These are phyloP conservation scores for Drechmeria coniospora DNA, from an alignment of 2,329 filamentous ascomycete genomes.

Conservation along the genomic window DNA sequence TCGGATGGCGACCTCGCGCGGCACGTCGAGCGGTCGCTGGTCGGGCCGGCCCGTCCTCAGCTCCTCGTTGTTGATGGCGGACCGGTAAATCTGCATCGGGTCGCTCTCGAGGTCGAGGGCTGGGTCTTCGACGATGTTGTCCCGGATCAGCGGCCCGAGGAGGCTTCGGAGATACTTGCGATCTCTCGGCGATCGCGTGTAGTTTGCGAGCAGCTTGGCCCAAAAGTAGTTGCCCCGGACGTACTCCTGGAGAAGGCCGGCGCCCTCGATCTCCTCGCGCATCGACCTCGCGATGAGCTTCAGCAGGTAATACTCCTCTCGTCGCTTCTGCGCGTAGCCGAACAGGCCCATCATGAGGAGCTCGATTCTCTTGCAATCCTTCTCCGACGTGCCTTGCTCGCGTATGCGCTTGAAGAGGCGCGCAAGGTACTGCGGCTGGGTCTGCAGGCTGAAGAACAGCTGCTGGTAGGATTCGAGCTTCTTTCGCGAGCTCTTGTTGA, in stretches of 20 bases:
- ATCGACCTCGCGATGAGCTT: slow-evolving; percentile 75
- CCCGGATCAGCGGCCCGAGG: slow-evolving; percentile 68
- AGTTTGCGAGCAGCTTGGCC: slow-evolving; percentile 72
- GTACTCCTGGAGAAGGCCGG: slow-evolving; percentile 65
- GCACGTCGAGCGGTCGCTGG: slow-evolving; percentile 66
- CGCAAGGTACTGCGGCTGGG: slow-evolving; percentile 86
- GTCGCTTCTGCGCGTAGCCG: slow-evolving; percentile 88
- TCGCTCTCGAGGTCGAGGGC: slow-evolving; percentile 89
- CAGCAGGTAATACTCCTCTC: slow-evolving; percentile 92
- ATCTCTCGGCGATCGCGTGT: slow-evolving; percentile 80
- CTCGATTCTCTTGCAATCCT: slow-evolving; percentile 84
- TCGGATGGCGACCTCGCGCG: slow-evolving; percentile 85
- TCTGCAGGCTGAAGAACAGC: slow-evolving; percentile 92
- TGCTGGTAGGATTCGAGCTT: slow-evolving; percentile 97
- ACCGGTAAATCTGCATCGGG: slow-evolving; percentile 91
- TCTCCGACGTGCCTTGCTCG: slow-evolving; percentile 72
- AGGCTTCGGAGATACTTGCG: slow-evolving; percentile 83
- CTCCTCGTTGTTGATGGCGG: slow-evolving; percentile 93
- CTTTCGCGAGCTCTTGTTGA: slow-evolving; percentile 91
- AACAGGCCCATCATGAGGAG: slow-evolving; percentile 93
- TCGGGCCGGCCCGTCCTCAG: slow-evolving; percentile 79
- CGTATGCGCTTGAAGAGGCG: slow-evolving; percentile 73
- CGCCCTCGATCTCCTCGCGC: slow-evolving; percentile 69
- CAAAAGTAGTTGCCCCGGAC: slow-evolving; percentile 85
- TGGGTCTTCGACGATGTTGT: slow-evolving; percentile 86